A percentile compares a stretch with the other conserved stretches of the same genome.
Evolutionary conservation across 805 yeast species (phyloP).

Genomic region (Candida succiphila): DNA sequence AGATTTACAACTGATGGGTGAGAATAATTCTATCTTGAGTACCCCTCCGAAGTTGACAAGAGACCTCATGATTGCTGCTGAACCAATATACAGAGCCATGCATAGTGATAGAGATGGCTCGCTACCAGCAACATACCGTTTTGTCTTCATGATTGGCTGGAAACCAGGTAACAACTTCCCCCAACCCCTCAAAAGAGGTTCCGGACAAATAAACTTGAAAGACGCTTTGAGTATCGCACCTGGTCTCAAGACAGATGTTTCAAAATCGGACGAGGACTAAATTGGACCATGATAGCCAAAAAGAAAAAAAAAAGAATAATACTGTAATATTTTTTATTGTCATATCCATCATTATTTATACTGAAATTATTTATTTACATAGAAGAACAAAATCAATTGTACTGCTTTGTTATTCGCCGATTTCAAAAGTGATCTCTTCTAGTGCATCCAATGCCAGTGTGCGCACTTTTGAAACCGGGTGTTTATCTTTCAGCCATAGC

Average conservation of each 20-base stretch:
- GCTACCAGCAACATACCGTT: constrained; percentile 73
- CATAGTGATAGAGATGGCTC: constrained; percentile 52
- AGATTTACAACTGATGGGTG: constrained; percentile 79
- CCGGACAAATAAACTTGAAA: constrained; percentile 58
- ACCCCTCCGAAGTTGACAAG: constrained; percentile 34
- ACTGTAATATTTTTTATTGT: no score
- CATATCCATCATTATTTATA: no score
- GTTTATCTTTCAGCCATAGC: constrained; percentile 13
- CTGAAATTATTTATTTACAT: neutral
- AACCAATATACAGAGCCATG: constrained; percentile 59
- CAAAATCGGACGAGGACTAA: neutral
- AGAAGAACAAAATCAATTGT: neutral
- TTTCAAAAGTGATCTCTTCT: constrained; percentile 10
- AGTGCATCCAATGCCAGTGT: constrained; percentile 11
- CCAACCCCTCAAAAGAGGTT: constrained; percentile 62
- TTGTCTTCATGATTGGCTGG: constrained; percentile 86
- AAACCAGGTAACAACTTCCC: constrained; percentile 64
- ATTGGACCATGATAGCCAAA: no score
- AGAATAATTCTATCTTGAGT: constrained; percentile 48
- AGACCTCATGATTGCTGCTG: constrained; percentile 66
- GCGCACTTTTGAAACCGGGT: constrained; percentile 12
- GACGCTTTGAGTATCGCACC: constrained; percentile 44
- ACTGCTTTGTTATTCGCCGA: neutral
- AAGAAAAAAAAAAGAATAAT: no score
- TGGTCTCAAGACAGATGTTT: no score